Base-by-base conservation (phyloP, 225 moss, liverwort and hornwort genomes). In the Ulota crispa region DNA sequence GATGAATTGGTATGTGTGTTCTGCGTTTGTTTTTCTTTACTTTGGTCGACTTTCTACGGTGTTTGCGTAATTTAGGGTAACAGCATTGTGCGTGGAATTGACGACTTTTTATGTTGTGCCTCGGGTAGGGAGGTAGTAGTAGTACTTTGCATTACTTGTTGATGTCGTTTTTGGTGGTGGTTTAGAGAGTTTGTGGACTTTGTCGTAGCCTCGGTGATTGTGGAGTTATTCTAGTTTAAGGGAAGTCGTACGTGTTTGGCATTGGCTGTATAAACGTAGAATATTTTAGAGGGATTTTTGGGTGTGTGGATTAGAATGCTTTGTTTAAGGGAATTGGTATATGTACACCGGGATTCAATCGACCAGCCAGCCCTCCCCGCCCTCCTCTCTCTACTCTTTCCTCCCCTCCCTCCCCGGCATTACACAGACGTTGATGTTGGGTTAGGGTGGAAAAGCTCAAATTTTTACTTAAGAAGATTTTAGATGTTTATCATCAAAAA, bases 1-100 rank as follows among this genome's bases (percentile, higher is more conserved):
- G 96, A 99, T 62, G 99, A 99, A 87, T 87, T 91, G 93, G 99
- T 99, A 91, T 39, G 36, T 18, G 18, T 50, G 15, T 50, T 50
- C 50, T 50, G 50, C 0, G 14, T 50, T 50, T 18, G 1, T 18
- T 50, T 50, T 5, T 16, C 7, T 34, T 45, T 24, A 1, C 2
- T 65, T 30, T 4, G 7, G 16, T 34, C 0, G 3, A 0, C 14
- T 42, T 65, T 3, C 55, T 42, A 74, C 56, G 21, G 64, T 53
- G 37, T 27, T 64, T 45, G 64, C 4, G 8, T 34, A 26, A 10
- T 77, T 78, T 84, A 73, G 80, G 77, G 76, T 72, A 52, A 15
- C 56, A 56, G 73, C 87, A 81, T 81, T 86, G 78, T 59, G 64
- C 8, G 50, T 50, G 18, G 50, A 18, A 50, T 50, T 18, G 50